Evolutionary conservation across 441 rosid species (phyloP).

Genomic region (Pelargonium fulgidum): DNA sequence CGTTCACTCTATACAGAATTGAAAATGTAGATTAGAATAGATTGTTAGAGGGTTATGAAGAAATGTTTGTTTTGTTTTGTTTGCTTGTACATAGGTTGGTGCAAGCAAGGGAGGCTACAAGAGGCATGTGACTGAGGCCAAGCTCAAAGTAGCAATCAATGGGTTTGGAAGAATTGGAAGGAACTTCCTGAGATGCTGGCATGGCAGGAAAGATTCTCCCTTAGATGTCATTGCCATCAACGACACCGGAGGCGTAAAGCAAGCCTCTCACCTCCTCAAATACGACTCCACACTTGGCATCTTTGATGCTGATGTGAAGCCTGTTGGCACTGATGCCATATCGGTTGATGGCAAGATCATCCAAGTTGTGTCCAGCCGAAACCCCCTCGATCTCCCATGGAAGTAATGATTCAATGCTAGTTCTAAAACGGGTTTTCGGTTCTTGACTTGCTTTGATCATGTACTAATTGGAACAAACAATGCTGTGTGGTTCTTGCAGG

Average conservation of each 20-base stretch:
- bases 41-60: too few relatives aligned
- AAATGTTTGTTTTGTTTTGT: background rate
- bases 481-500: conserved; percentile 29
- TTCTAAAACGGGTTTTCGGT: too few relatives aligned
- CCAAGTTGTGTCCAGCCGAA: conserved; percentile 75
- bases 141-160: conserved; percentile 80
- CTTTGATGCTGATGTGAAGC: conserved; percentile 86
- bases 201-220: conserved; percentile 66
- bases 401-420: conserved; percentile 31
- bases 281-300: conserved; percentile 93
- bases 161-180: conserved; percentile 85
- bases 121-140: conserved; percentile 57
- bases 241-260: conserved; percentile 83
- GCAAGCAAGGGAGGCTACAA: conserved; percentile 61
- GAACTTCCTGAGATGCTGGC: conserved; percentile 95
- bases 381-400: conserved; percentile 80
- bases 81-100: conserved; percentile 39
- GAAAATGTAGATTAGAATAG: too few relatives aligned
- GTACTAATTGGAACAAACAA: too few relatives aligned
- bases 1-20: too few relatives aligned
- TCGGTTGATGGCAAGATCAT: conserved; percentile 94
- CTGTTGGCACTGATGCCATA: conserved; percentile 65
- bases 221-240: conserved; percentile 69
- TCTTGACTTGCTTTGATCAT: too few relatives aligned
- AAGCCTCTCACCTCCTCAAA: conserved; percentile 92